These are phyloP conservation scores for Phlebiopsis gigantea DNA, from an alignment of 768 basidiomycete genomes.

Conservation along the genomic window DNA sequence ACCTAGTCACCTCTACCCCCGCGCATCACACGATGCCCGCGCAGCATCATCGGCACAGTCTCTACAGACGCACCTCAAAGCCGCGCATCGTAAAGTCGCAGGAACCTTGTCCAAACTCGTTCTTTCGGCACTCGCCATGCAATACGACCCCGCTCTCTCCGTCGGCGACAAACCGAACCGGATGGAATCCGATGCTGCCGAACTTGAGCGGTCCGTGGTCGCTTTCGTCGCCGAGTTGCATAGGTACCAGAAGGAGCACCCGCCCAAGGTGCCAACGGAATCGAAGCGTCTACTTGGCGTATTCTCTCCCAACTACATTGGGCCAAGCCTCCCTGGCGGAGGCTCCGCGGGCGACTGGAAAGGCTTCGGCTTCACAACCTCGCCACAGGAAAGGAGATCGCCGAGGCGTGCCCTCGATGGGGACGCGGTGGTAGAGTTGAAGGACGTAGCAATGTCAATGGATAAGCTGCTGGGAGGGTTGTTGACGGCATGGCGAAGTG, in stretches of 20 bases:
- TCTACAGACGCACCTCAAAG: slow-evolving; percentile 53
- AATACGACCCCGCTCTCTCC: slow-evolving; percentile 68
- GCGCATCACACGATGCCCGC: slow-evolving; percentile 40
- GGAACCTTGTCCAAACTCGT: slow-evolving; percentile 87
- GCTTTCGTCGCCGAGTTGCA: slow-evolving; percentile 71
- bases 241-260: slow-evolving; percentile 33
- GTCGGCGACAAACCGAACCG: slow-evolving; percentile 49
- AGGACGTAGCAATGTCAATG: slow-evolving; percentile 38
- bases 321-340: slow-evolving; percentile 75
- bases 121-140: slow-evolving; percentile 84
- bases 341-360: slow-evolving; percentile 76
- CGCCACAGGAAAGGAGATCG: slow-evolving; percentile 41
- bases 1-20: slow-evolving; percentile 47
- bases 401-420: slow-evolving; percentile 44
- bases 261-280: slow-evolving; percentile 3
- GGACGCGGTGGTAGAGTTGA: slow-evolving; percentile 52
- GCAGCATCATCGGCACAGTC: slow-evolving; percentile 39
- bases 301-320: slow-evolving; percentile 58
- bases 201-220: slow-evolving; percentile 65
- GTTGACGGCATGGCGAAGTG: not conserved
- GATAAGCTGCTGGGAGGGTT: slow-evolving; percentile 16
- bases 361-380: slow-evolving; percentile 76
- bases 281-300: slow-evolving; percentile 36
- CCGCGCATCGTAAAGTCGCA: slow-evolving; percentile 79
- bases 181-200: slow-evolving; percentile 71